Evolutionary conservation across 169 alveolate species (phyloP).

Genomic region (Amoebophrya sp.): DNA sequence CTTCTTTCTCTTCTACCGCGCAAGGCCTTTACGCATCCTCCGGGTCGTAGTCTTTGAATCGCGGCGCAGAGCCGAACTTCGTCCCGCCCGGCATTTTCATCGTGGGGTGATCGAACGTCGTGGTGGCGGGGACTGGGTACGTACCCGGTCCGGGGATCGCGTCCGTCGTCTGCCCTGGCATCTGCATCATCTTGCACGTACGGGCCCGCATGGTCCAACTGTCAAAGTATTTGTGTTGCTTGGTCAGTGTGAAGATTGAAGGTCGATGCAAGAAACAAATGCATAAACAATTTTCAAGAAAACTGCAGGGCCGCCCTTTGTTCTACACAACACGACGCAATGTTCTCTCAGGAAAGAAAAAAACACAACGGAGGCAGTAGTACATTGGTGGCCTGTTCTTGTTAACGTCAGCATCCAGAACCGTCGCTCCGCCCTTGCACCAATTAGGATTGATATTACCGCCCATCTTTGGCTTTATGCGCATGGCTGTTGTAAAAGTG

Average conservation of each 20-base stretch:
- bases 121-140: not conserved
- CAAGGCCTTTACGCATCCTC: not conserved
- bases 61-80: not conserved
- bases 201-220: not conserved
- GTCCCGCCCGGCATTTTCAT: not conserved
- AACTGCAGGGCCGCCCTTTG: no score
- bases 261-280: no score
- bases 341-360: no score
- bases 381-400: not conserved
- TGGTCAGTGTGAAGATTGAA: no score
- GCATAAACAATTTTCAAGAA: no score
- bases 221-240: no score
- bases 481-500: no score
- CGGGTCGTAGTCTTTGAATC: constrained; percentile 3
- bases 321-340: no score
- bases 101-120: not conserved
- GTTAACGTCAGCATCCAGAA: not conserved
- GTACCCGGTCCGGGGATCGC: not conserved
- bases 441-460: constrained; percentile 17
- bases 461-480: constrained; percentile 4
- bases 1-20: no score
- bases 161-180: constrained; percentile 8
- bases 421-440: not conserved
- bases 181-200: not conserved
- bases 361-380: no score